Percentiles rank a stretch among this genome's conserved stretches.
phyloP scores from a whole-genome alignment of 495 filamentous ascomycete genomes.

The Thermochaetoides thermophila region DNA sequence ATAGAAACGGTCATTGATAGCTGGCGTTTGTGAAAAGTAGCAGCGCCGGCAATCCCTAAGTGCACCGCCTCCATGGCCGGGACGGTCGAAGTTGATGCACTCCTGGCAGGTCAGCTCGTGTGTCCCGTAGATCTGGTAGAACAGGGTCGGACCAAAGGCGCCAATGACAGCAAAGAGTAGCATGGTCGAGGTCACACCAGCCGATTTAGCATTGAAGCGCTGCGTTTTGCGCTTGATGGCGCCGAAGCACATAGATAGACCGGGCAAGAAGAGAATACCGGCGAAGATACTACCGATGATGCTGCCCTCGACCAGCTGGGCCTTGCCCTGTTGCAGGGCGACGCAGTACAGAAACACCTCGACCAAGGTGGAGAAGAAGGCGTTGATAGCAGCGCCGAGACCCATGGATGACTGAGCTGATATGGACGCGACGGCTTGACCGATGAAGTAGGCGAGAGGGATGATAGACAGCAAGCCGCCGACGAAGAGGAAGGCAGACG shows the following conservation, averaged over 20 bases:
- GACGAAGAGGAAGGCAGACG: slow-evolving; percentile 72
- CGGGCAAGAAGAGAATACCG: slow-evolving; percentile 88
- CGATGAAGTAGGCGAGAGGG: slow-evolving; percentile 97
- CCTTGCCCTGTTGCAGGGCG: slow-evolving; percentile 85
- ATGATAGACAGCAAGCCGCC: slow-evolving; percentile 83
- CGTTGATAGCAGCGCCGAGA: slow-evolving; percentile 94
- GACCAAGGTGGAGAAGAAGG: slow-evolving; percentile 97
- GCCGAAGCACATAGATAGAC: slow-evolving; percentile 97
- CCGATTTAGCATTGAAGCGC: slow-evolving; percentile 93
- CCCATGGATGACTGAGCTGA: slow-evolving; percentile 99
- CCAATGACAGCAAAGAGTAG: slow-evolving; percentile 91
- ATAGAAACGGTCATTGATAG: slow-evolving; percentile 76
- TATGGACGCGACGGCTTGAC: slow-evolving; percentile 97
- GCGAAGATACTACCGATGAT: slow-evolving; percentile 97
- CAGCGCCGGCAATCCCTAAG: slow-evolving; percentile 70
- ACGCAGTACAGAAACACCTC: slow-evolving; percentile 98
- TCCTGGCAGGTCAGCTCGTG: slow-evolving; percentile 85
- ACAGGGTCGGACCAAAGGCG: slow-evolving; percentile 94
- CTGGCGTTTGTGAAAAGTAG: slow-evolving; percentile 83
- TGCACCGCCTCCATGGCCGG: slow-evolving; percentile 19
- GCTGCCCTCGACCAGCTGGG: slow-evolving; percentile 84
- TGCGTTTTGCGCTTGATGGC: slow-evolving; percentile 97
- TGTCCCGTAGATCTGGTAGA: slow-evolving; percentile 97
- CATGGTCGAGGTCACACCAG: slow-evolving; percentile 97
- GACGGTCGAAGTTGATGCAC: slow-evolving; percentile 40